Conservation (phyloP, 352 stramenopile genomes). For the Globisporangium carolinianum region DNA sequence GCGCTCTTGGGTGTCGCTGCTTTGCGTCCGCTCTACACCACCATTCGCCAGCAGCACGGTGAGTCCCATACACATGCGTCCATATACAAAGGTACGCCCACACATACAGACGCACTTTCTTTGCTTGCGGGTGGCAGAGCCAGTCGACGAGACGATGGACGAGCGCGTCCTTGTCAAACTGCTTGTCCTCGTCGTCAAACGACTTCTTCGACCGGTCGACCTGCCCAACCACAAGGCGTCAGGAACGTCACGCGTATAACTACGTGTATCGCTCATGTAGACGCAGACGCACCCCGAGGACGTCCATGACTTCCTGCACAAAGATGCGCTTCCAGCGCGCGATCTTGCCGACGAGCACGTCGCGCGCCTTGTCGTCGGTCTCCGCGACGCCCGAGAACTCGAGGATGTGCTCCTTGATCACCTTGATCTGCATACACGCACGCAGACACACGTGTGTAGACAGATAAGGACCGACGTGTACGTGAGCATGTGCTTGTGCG, state of each 20-base stretch:
- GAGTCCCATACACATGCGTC: too few relatives aligned
- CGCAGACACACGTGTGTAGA: too few relatives aligned
- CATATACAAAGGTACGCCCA: too few relatives aligned
- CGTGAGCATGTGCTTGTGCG: too few relatives aligned
- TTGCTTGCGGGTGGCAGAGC: slow-evolving; percentile 55
- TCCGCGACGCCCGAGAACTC: slow-evolving; percentile 64
- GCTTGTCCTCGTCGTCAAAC: slow-evolving; percentile 57
- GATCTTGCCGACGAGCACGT: slow-evolving; percentile 55
- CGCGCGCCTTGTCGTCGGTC: slow-evolving; percentile 58
- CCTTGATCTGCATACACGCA: slow-evolving; percentile 37
- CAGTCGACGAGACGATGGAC: slow-evolving; percentile 68
- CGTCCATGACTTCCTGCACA: slow-evolving; percentile 70
- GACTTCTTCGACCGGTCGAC: slow-evolving; percentile 84
- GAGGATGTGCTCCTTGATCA: slow-evolving; percentile 77
- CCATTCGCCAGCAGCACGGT: too few relatives aligned
- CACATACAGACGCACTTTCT: slow-evolving; percentile 24
- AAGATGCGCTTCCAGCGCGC: slow-evolving; percentile 64
- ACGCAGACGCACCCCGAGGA: slow-evolving; percentile 39
- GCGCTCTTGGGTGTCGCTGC: slow-evolving; percentile 8
- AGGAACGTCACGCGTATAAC: neutral
- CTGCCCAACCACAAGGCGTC: slow-evolving; percentile 15
- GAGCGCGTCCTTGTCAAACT: slow-evolving; percentile 55
- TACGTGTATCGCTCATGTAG: too few relatives aligned
- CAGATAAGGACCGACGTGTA: too few relatives aligned
- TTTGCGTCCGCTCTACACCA: slow-evolving; percentile 2